Evolutionary conservation across 2,329 filamentous ascomycete species (phyloP).

Genomic region (Orbilia oligospora): DNA sequence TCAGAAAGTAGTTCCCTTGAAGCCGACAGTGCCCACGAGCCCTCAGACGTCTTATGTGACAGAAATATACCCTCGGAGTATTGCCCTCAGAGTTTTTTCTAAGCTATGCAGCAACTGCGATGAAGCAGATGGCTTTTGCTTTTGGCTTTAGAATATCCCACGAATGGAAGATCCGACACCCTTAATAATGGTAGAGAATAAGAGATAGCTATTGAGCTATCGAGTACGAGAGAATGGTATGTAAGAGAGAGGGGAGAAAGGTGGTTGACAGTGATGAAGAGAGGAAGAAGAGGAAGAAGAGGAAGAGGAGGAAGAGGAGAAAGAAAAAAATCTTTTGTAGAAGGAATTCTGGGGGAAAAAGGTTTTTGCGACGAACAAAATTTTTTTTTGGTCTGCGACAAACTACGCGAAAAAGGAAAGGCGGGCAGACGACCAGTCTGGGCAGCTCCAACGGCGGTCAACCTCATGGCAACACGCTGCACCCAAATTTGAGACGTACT

Average conservation of each 20-base stretch:
- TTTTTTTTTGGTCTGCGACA: conserved; percentile 58
- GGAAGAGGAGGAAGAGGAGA: conserved; percentile 45
- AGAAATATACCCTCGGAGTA: conserved; percentile 53
- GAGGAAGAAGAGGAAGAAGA: conserved; percentile 33
- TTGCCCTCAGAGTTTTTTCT: conserved; percentile 27
- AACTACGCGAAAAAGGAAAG: conserved; percentile 44
- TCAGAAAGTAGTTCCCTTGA: conserved; percentile 57
- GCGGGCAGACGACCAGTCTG: conserved; percentile 33
- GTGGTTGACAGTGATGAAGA: neutral
- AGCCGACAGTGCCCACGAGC: conserved; percentile 61
- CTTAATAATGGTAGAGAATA: conserved; percentile 19
- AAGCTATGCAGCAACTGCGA: conserved; percentile 42
- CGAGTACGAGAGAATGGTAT: conserved; percentile 32
- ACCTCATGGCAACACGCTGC: conserved; percentile 45
- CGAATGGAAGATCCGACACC: conserved; percentile 54
- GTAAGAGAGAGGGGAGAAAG: conserved; percentile 27
- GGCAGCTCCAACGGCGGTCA: conserved; percentile 25
- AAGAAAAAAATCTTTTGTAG: conserved; percentile 22
- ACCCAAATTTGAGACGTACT: neutral
- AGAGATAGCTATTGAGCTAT: conserved; percentile 33
- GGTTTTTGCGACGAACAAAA: conserved; percentile 39
- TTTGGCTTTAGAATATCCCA: conserved; percentile 57
- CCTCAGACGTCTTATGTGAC: conserved; percentile 53
- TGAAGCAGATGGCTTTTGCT: conserved; percentile 59
- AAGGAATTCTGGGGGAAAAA: conserved; percentile 26